phyloP scores from a whole-genome alignment of 495 filamentous ascomycete genomes.

The Aspergillus sparsus region DNA sequence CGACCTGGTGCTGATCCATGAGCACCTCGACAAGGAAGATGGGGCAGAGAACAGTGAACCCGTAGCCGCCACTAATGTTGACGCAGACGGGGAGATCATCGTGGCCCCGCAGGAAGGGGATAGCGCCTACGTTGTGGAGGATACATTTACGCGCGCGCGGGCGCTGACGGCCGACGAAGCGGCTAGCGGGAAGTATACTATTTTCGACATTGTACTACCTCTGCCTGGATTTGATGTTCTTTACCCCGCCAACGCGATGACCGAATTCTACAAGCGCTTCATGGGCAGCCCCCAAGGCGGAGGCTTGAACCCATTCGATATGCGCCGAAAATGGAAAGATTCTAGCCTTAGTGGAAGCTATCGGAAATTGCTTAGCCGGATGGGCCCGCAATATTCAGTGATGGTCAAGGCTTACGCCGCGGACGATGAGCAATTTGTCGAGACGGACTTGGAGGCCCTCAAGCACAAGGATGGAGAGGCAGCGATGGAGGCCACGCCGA shows the following conservation, averaged over 20 bases:
- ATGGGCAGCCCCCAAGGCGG: conserved; percentile 80
- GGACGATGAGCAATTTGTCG: conserved; percentile 80
- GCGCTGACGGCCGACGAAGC: conserved; percentile 74
- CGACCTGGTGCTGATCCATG: conserved; percentile 75
- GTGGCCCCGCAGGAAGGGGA: conserved; percentile 60
- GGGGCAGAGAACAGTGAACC: conserved; percentile 1
- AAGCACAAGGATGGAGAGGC: conserved; percentile 13
- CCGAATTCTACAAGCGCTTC: conserved; percentile 75
- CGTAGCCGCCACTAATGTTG: conserved; percentile 41
- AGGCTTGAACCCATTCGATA: conserved; percentile 75
- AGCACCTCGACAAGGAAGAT: conserved; percentile 49
- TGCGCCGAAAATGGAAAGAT: conserved; percentile 84
- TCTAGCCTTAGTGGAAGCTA: conserved; percentile 88
- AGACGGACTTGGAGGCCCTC: conserved; percentile 73
- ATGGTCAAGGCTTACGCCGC: conserved; percentile 67
- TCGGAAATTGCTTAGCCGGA: conserved; percentile 75
- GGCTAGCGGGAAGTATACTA: conserved; percentile 72
- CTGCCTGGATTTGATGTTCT: conserved; percentile 85
- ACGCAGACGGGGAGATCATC: conserved; percentile 70
- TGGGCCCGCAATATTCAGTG: conserved; percentile 56
- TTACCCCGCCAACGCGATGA: conserved; percentile 83
- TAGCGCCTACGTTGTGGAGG: conserved; percentile 54
- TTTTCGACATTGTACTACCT: conserved; percentile 94
- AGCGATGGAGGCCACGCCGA: conserved; percentile 1
- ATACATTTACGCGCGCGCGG: conserved; percentile 72